Evolutionary conservation across 2,329 filamentous ascomycete species (phyloP).

Genomic region (Venturia carpophila): DNA sequence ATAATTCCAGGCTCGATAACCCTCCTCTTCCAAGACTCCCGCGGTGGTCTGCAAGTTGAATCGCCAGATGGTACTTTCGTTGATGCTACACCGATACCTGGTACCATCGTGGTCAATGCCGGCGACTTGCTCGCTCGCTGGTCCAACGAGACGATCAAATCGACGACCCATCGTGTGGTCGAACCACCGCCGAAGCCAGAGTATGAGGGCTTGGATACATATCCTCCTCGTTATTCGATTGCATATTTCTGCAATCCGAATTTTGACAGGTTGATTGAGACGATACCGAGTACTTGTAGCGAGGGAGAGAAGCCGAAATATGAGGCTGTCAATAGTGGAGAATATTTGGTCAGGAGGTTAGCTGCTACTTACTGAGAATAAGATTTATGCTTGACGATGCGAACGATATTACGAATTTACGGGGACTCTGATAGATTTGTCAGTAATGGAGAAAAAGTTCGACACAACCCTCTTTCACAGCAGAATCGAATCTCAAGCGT

Average conservation of each 20-base stretch:
- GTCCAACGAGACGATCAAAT: slow-evolving; percentile 88
- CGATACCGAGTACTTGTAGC: slow-evolving; percentile 69
- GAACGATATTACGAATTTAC: not conserved
- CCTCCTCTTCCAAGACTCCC: slow-evolving; percentile 43
- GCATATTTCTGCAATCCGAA: slow-evolving; percentile 93
- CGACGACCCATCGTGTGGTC: slow-evolving; percentile 82
- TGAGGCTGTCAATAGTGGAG: slow-evolving; percentile 63
- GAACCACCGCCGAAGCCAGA: slow-evolving; percentile 56
- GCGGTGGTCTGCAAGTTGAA: slow-evolving; percentile 53
- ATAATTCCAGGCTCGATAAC: slow-evolving; percentile 37
- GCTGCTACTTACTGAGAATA: slow-evolving; percentile 55
- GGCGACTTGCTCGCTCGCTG: slow-evolving; percentile 79
- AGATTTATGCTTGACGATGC: not conserved
- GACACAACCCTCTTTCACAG: too few relatives aligned
- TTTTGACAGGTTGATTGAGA: slow-evolving; percentile 66
- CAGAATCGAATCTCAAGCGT: too few relatives aligned
- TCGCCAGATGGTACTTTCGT: slow-evolving; percentile 71
- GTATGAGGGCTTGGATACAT: slow-evolving; percentile 44
- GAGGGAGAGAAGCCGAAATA: slow-evolving; percentile 67
- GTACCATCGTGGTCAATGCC: slow-evolving; percentile 80
- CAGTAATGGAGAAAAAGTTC: too few relatives aligned
- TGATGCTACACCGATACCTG: slow-evolving; percentile 72
- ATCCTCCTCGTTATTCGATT: slow-evolving; percentile 74
- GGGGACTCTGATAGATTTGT: too few relatives aligned
- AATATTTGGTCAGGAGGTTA: slow-evolving; percentile 73